A percentile compares a stretch with the other conserved stretches of the same genome.
These are phyloP conservation scores for Starmerella asiatica DNA, from an alignment of 805 yeast species.

Conservation along the genomic window DNA sequence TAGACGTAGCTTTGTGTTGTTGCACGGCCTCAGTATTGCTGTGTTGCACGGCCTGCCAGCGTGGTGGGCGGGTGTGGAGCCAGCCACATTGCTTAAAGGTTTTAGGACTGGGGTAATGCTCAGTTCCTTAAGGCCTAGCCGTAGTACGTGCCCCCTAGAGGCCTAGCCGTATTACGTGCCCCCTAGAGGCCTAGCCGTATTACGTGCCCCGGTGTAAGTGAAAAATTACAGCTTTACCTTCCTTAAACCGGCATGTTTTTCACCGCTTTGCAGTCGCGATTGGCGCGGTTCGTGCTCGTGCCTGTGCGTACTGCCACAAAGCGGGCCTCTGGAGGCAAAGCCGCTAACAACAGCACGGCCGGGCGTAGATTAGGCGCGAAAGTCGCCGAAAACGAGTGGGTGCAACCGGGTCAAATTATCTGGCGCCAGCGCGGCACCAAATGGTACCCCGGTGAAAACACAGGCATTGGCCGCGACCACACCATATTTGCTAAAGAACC, in stretches of 20 bases:
- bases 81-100: too few species aligned
- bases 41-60: too few species aligned
- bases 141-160: too few species aligned
- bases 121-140: too few species aligned
- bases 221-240: too few species aligned
- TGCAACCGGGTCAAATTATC: constrained; percentile 71
- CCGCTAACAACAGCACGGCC: constrained; percentile 84
- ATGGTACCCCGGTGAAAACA: constrained; percentile 88
- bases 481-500: constrained; percentile 85
- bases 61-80: too few species aligned
- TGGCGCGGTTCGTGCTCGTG: constrained; percentile 12
- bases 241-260: constrained; percentile 5
- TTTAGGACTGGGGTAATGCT: too few species aligned
- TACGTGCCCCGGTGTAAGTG: too few species aligned
- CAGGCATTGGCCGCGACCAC: constrained; percentile 75
- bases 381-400: constrained; percentile 63
- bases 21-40: too few species aligned
- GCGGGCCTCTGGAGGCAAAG: constrained; percentile 88
- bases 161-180: too few species aligned
- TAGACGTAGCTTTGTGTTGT: too few species aligned
- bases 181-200: too few species aligned
- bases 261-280: constrained; percentile 13
- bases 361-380: constrained; percentile 92
- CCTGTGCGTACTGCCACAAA: constrained; percentile 78
- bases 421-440: constrained; percentile 92